Base-by-base conservation (phyloP, 108 stramenopile species). In the Chaetoceros muelleri region DNA sequence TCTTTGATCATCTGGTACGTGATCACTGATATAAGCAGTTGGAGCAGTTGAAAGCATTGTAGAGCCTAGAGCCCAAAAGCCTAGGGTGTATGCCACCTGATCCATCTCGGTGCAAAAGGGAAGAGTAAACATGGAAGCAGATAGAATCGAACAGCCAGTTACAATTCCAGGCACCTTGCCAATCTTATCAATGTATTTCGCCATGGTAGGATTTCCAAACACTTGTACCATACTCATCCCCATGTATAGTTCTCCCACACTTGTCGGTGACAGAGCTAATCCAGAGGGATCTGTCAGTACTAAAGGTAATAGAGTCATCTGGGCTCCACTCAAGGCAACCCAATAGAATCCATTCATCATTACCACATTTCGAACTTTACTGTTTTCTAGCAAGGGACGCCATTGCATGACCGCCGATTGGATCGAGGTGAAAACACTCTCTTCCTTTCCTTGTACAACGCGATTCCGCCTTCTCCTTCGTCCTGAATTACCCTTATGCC, bases 301-400 rank as follows among this genome's bases (percentile, higher is more conserved):
- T n/a, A 95, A 63, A 0, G 93, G 93, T 29, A 95, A 60, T 29
- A 92, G 44, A 16, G 89, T 91, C 89, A 95, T 87, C 65, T 91
- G 84, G 0, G 75, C 50, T 23, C 89, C 93, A 0, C 82, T 69
- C 44, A 95, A 67, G 21, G 79, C 79, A 10, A 83, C 51, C 83
- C 90, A 83, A 60, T 95, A 95, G 51, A 83, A 77, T 8, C 73
- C 81, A 65, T 95, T 95, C 73, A 91, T 80, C 18, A 88, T 74
- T 44, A 84, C 72, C 5, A 85, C 70, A 29, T 78, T 80, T 52
- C 85, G 79, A 23, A 90, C 61, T 2, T 55, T 62, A 5, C 52
- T 25, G 55, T 84, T 48, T 8, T 61, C 53, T 17, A 83, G 48
- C 1, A 90, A 66, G 1, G 80, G 82, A 17, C 58, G 53, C 85